Evolutionary conservation across 1,284 basidiomycete species (phyloP), one percentile per base, ranked within the genome.

Genomic region (Tylopilus orsonianus): DNA sequence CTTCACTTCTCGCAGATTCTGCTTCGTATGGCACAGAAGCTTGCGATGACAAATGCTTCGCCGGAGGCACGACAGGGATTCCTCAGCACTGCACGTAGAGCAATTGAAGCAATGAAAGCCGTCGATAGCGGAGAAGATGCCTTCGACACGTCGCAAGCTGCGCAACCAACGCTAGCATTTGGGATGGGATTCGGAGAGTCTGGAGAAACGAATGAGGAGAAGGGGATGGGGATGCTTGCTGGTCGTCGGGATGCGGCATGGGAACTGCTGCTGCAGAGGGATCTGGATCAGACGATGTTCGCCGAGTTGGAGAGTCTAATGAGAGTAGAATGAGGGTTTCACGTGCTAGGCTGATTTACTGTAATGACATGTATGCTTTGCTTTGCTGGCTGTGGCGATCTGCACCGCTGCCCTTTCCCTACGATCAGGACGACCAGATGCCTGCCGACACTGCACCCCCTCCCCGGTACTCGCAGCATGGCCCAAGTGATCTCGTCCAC

Each of bases 81-180:
- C 61, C 63, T 74, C 43, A 76, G 85, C 32, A 79, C 86, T 41
- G 81, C 85, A 41, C 79, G 90, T 35, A 77, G 95, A 52, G 81
- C 90, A 24, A 77, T 93, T 38, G 93, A 97, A 70, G 82, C 86
- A 1, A 75, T 97, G 70, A 90, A 90, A 60, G 72, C 94, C 39
- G 72, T 98, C 46, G 92, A 93, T 63, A 90, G 90, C 51, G 81
- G 77, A 4, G 78, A 78, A 55, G 89, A 93, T 61, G 75, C 81
- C 42, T 87, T 90, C 59, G 86, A 89, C 61, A 78, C 77, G 4
- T 75, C 79, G 5, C 76, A 81, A 53, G 66, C 77, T 34, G 75
- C 67, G 48, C 69, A 72, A 8, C 77, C 86, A 5, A 80, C 73
- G 34, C 76, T 84, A 55, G 76, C 78, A 39, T 91, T 85, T 67